A percentile compares a stretch with the other conserved stretches of the same genome.
Conservation (phyloP, 768 basidiomycete genomes). For the Hydnomerulius pinastri region DNA sequence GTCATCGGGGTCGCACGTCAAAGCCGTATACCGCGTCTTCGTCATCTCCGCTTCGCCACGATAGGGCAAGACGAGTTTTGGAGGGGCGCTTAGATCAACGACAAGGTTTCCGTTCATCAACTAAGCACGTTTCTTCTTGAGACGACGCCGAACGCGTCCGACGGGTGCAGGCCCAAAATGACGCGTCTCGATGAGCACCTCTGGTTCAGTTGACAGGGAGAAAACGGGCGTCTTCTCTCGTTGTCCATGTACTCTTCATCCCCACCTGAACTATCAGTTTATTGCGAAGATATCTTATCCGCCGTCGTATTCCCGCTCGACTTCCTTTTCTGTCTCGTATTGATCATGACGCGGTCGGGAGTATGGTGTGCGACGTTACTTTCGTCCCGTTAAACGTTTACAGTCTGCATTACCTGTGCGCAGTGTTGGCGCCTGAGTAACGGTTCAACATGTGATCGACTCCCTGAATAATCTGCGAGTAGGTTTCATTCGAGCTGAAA, state of each 20-base stretch:
- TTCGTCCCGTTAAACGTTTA: slow-evolving; percentile 52
- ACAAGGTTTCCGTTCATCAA: slow-evolving; percentile 84
- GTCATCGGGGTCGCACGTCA: slow-evolving; percentile 89
- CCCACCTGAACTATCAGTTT: slow-evolving; percentile 25
- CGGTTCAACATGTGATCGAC: slow-evolving; percentile 1
- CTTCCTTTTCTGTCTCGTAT: slow-evolving; percentile 29
- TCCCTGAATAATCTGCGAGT: background rate
- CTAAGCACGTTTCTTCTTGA: slow-evolving; percentile 74
- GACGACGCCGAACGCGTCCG: slow-evolving; percentile 66
- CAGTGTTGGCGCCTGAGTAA: background rate
- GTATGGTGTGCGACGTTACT: slow-evolving; percentile 60
- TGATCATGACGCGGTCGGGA: slow-evolving; percentile 18
- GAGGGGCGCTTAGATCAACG: slow-evolving; percentile 75
- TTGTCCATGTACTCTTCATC: slow-evolving; percentile 20
- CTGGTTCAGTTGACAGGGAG: no score
- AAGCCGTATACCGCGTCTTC: slow-evolving; percentile 75
- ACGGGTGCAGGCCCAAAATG: slow-evolving; percentile 84
- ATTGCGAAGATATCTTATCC: slow-evolving; percentile 35
- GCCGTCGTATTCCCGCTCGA: slow-evolving; percentile 7
- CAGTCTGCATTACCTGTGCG: slow-evolving; percentile 56
- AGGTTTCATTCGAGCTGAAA: background rate
- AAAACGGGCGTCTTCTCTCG: slow-evolving; percentile 28
- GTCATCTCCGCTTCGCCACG: slow-evolving; percentile 67
- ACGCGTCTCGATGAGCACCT: slow-evolving; percentile 64
- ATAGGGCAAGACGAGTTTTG: slow-evolving; percentile 71